Evolutionary conservation across 352 stramenopile genomes (phyloP), one percentile per base, ranked within the genome.

Genomic region (Aphanomyces cochlioides): DNA sequence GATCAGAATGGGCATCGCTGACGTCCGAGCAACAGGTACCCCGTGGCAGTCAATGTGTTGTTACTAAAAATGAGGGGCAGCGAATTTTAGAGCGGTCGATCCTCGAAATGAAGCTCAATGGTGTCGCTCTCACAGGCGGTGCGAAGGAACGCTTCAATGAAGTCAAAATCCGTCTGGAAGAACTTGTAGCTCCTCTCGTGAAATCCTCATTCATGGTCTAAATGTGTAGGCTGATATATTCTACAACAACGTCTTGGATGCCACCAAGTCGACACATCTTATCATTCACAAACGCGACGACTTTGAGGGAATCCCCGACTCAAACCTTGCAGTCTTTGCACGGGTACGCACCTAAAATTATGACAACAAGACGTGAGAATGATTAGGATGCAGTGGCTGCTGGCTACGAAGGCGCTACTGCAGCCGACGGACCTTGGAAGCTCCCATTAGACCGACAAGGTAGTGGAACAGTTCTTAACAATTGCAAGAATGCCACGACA

Each of bases 171-270:
- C 28, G 28, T 28, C 28, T 28, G 28, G 28, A 28, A 28, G 28
- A 28, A 28, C 28, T 28, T 28, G 28, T 28, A 28, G 28, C 28
- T 28, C 28, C 28, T 28, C 28, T 28, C 28, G 28, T 28, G 28
- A 28, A 28, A 28, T 28, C 28, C 28, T 28, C 28, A 28, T 28
- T 28, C 28, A 28, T 28, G 28, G 28, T 28, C 28, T 0, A 28
- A 28, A 28, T 28, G 28, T 28, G 17, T 54, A 93, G 86, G 95
- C 84, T 43, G 98, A 92, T 41, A 97, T 95, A 57, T 99, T 99
- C 66, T 92, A 82, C 40, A 98, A 98, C 72, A 99, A 99, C 78
- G 80, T 99, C 40, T 84, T 99, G 41, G 97, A 99, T 77, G 92
- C 92, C 0, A 99, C 96, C 36, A 99, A 99, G 78, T 84, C 85